A percentile compares a stretch with the other conserved stretches of the same genome.
Conservation (phyloP, 495 filamentous ascomycete genomes). For the Letharia columbiana region DNA sequence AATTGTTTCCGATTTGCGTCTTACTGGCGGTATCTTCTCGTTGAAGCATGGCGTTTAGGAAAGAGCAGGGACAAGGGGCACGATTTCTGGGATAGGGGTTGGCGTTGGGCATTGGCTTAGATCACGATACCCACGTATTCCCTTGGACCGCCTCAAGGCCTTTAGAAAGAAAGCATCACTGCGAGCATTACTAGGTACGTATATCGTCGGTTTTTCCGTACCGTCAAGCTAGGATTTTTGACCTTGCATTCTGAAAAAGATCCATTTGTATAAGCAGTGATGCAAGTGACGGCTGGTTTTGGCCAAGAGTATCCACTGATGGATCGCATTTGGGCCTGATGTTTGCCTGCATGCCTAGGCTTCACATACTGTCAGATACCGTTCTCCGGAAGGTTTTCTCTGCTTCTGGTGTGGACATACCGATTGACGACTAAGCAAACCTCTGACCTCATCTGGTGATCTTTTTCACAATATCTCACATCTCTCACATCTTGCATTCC, state of each 20-base stretch:
- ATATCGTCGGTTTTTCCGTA: neutral
- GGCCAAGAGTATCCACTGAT: neutral
- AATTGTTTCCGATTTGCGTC: neutral
- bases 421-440: neutral
- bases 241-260: neutral
- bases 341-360: neutral
- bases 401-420: neutral
- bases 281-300: neutral
- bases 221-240: neutral
- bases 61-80: neutral
- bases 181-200: neutral
- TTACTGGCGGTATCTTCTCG: neutral
- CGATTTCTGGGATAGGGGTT: neutral
- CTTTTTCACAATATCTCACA: neutral
- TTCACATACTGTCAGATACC: neutral
- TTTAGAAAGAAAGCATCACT: neutral
- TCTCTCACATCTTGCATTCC: neutral
- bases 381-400: neutral
- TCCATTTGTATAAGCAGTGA: neutral
- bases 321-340: neutral
- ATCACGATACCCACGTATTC: neutral
- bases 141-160: neutral
- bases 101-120: neutral
- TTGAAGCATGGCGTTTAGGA: constrained; percentile 1
- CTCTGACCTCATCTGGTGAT: neutral